Evolutionary conservation across 192 early-diverging fungal species (phyloP).

Genomic region (Dissophora ornata): DNA sequence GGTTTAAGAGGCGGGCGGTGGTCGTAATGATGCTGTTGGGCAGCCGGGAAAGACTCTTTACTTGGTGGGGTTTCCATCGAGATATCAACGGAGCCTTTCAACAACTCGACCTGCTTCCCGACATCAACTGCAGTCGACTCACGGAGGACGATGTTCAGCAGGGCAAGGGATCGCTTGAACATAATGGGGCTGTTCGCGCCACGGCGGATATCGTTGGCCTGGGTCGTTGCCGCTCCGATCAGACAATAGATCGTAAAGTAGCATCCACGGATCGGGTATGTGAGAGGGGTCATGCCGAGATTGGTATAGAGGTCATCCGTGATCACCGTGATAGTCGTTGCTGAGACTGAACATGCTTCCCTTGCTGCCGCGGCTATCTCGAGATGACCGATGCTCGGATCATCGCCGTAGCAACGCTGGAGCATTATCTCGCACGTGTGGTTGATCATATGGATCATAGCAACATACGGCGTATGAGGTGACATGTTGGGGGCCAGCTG

Average conservation of each 20-base stretch:
- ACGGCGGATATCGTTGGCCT: slow-evolving; percentile 45
- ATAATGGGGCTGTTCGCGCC: slow-evolving; percentile 33
- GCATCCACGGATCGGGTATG: slow-evolving; percentile 59
- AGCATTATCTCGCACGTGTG: slow-evolving; percentile 58
- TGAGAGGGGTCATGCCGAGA: slow-evolving; percentile 49
- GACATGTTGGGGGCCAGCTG: slow-evolving; percentile 42
- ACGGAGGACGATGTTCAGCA: slow-evolving; percentile 27
- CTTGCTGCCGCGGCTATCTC: slow-evolving; percentile 30
- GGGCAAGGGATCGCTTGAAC: slow-evolving; percentile 30
- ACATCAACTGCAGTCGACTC: slow-evolving; percentile 36
- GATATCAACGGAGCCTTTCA: slow-evolving; percentile 33
- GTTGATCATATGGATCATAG: slow-evolving; percentile 64
- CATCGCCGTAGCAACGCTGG: slow-evolving; percentile 59
- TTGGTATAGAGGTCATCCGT: slow-evolving; percentile 54
- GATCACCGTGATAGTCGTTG: slow-evolving; percentile 61
- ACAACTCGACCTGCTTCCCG: slow-evolving; percentile 28
- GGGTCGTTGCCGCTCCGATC: slow-evolving; percentile 58
- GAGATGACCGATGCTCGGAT: slow-evolving; percentile 56
- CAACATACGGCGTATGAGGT: slow-evolving; percentile 55
- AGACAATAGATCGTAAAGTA: slow-evolving; percentile 63
- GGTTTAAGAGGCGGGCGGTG: slow-evolving; percentile 33
- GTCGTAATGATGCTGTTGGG: slow-evolving; percentile 11
- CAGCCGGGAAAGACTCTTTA: not conserved
- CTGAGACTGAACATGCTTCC: slow-evolving; percentile 56
- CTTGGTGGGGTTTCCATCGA: slow-evolving; percentile 12